Evolutionary conservation across 2,329 filamentous ascomycete species (phyloP), one percentile per base, ranked within the genome.

Genomic region (Pyrenophora seminiperda): DNA sequence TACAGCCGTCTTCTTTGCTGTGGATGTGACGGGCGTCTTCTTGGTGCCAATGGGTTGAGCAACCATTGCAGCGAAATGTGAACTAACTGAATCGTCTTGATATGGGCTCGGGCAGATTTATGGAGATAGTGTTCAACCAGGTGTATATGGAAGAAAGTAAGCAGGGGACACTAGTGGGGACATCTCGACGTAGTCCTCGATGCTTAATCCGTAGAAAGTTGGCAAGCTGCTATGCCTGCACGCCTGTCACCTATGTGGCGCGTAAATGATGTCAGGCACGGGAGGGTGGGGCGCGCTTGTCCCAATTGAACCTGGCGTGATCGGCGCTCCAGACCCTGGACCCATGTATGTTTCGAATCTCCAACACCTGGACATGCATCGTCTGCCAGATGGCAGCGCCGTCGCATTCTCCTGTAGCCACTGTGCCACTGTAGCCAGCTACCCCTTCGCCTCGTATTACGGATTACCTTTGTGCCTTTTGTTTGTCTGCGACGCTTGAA

Each of bases 41-140:
- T 65, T 68, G 29, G 62, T 60, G 44, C 61, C 61, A 41, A 64
- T 61, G 39, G 62, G 59, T 58, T 65, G 63, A 38, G 66, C 31
- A 44, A 59, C 63, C 63, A 66, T 59, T 13, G 24, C 13, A 22
- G 41, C 53, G 50, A 14, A 15, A 50, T 44, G 30, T 37, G n/a
- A 10, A 19, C 24, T 29, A 10, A 19, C 24, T 29, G 31, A 15
- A 17, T 18, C 33, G 22, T 41, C 13, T 34, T 27, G 5, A 27
- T 20, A 17, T 32, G 31, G 31, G 20, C 15, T 19, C 10, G 18
- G 18, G 34, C 41, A 7, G 7, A 17, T 20, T 31, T 7, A n/a
- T 30, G 22, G 13, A 14, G 14, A 19, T 24, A 6, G 11, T 17
- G 9, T 39, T 34, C 30, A 47, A 31, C 33, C 46, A 17, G 37